Evolutionary conservation across 495 filamentous ascomycete species (phyloP).

Genomic region (Barbatosphaeria neglecta): DNA sequence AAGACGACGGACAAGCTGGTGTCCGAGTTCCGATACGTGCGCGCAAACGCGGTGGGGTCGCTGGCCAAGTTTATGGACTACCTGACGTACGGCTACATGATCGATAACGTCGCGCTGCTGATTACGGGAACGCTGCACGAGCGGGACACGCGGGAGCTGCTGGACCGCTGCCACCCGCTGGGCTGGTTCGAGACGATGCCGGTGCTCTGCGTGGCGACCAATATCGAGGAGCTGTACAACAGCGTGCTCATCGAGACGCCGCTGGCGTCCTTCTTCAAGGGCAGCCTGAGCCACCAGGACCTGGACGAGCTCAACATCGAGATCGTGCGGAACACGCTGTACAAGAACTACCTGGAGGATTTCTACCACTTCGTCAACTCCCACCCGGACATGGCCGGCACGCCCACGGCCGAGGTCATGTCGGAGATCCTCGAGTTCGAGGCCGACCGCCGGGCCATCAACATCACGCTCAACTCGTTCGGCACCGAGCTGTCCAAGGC

Average conservation of each 20-base stretch:
- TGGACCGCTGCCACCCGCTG: conserved; percentile 92
- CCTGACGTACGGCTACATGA: conserved; percentile 98
- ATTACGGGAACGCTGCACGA: conserved; percentile 98
- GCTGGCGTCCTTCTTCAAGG: conserved; percentile 92
- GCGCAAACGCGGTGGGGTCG: conserved; percentile 81
- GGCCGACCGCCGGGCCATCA: conserved; percentile 91
- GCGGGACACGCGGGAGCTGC: conserved; percentile 87
- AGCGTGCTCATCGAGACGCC: conserved; percentile 94
- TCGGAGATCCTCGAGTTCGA: conserved; percentile 90
- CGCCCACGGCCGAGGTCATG: conserved; percentile 90
- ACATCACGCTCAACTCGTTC: conserved; percentile 98
- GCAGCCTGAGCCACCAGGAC: conserved; percentile 85
- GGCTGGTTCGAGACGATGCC: conserved; percentile 99
- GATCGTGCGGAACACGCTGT: conserved; percentile 95
- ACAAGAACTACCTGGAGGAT: conserved; percentile 98
- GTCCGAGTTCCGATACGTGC: conserved; percentile 90
- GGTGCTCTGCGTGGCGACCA: conserved; percentile 92
- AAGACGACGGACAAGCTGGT: conserved; percentile 97
- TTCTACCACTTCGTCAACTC: conserved; percentile 87
- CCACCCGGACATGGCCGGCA: conserved; percentile 71
- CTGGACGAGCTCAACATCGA: conserved; percentile 99
- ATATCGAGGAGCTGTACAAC: conserved; percentile 98
- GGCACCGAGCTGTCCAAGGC: conserved; percentile 91
- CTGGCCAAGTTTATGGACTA: conserved; percentile 93
- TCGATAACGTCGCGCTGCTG: conserved; percentile 96